A percentile compares a stretch with the other conserved stretches of the same genome.
Evolutionary conservation across 2,329 filamentous ascomycete species (phyloP).

Genomic region (Colletotrichum chlorophyti): DNA sequence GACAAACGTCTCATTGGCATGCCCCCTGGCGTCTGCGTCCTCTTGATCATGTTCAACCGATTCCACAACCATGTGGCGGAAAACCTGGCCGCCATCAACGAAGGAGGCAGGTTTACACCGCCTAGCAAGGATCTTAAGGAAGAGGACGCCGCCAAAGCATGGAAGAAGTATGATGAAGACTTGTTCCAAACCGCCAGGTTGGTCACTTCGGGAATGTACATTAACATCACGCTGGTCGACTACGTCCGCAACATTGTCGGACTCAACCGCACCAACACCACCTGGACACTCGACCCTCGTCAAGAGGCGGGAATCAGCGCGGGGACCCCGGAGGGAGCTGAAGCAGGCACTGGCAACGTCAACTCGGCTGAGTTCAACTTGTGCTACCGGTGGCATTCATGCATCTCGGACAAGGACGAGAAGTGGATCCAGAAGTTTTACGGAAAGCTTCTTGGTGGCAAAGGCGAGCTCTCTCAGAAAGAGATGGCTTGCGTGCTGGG

Average conservation of each 20-base stretch:
- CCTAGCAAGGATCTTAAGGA: slow-evolving; percentile 58
- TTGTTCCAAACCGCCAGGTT: slow-evolving; percentile 80
- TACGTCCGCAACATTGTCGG: slow-evolving; percentile 83
- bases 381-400: slow-evolving; percentile 87
- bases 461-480: slow-evolving; percentile 59
- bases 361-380: slow-evolving; percentile 91
- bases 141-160: slow-evolving; percentile 57
- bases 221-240: slow-evolving; percentile 79
- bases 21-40: slow-evolving; percentile 73
- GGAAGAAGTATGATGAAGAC: slow-evolving; percentile 77
- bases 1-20: slow-evolving; percentile 74
- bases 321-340: slow-evolving; percentile 63
- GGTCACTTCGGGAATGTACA: slow-evolving; percentile 77
- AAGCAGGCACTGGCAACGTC: slow-evolving; percentile 79
- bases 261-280: slow-evolving; percentile 72
- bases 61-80: slow-evolving; percentile 89
- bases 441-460: slow-evolving; percentile 61
- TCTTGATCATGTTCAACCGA: slow-evolving; percentile 79
- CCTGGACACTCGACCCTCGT: slow-evolving; percentile 75
- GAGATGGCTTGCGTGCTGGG: slow-evolving; percentile 69
- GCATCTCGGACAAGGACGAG: slow-evolving; percentile 77
- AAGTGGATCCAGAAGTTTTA: slow-evolving; percentile 80
- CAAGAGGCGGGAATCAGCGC: slow-evolving; percentile 66
- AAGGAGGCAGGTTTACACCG: slow-evolving; percentile 77
- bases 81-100: slow-evolving; percentile 85